Evolutionary conservation across 2,329 filamentous ascomycete genomes (phyloP).

Genomic region (Sporothrix pallida): DNA sequence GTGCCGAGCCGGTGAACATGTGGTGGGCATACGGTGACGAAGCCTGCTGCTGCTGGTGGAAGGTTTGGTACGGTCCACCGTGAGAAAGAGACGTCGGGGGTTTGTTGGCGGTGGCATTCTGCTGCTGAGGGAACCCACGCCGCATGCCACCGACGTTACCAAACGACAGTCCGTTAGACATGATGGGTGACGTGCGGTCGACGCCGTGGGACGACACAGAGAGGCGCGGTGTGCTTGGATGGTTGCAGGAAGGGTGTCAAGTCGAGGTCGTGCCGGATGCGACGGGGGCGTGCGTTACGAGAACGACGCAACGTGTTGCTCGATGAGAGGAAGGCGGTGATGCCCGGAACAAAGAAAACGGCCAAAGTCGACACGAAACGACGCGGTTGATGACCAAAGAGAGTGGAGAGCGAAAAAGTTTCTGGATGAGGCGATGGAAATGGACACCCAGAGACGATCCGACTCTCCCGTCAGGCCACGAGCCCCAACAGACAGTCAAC

Average conservation of each 20-base stretch:
- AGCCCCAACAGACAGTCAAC: constrained; percentile 9
- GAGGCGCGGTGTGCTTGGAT: constrained; percentile 20
- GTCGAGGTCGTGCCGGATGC: constrained; percentile 19
- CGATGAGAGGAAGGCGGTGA: not conserved
- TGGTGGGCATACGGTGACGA: constrained; percentile 57
- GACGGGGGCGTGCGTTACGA: constrained; percentile 2
- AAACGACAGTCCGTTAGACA: constrained; percentile 59
- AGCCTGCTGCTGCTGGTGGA: constrained; percentile 53
- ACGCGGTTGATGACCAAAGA: constrained; percentile 15
- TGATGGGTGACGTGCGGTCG: constrained; percentile 38
- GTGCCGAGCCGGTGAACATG: constrained; percentile 56
- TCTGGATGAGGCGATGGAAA: not conserved
- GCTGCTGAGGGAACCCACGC: constrained; percentile 50
- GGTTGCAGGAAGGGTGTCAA: not conserved
- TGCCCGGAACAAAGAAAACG: not conserved
- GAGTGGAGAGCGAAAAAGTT: not conserved
- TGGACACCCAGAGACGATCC: not conserved
- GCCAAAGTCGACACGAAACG: constrained; percentile 1
- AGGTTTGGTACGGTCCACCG: constrained; percentile 60
- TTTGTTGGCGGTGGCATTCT: constrained; percentile 54
- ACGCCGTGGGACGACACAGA: not conserved
- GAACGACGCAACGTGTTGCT: not conserved
- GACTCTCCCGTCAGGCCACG: constrained; percentile 22
- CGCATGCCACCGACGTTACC: constrained; percentile 53
- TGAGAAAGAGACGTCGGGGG: constrained; percentile 60